phyloP scores from a whole-genome alignment of 1,284 basidiomycete genomes.

The Porogramme epimiltina region DNA sequence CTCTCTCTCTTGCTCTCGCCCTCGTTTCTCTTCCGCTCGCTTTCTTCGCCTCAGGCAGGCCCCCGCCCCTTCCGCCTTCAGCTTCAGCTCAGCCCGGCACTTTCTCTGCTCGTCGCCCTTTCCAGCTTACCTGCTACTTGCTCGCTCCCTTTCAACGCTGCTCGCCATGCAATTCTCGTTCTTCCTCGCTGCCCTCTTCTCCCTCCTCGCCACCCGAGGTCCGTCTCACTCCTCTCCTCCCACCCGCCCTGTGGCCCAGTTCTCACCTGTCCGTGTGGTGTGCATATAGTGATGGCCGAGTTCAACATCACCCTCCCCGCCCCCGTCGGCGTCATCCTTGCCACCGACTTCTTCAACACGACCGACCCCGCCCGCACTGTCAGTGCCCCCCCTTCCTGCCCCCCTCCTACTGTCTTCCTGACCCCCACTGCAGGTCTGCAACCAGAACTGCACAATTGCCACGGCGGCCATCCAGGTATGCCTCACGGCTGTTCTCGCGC shows the following conservation, averaged over 20 bases:
- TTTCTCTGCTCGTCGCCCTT: no score
- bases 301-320: background rate
- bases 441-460: no score
- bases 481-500: no score
- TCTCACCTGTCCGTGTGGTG: background rate
- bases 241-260: background rate
- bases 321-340: background rate
- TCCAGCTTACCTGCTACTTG: no score
- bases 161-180: conserved; percentile 12
- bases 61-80: conserved; percentile 11
- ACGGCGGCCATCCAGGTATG: no score
- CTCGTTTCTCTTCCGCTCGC: conserved; percentile 3
- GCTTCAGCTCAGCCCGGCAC: no score
- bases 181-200: conserved; percentile 20
- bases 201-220: conserved; percentile 37
- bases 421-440: no score
- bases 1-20: background rate
- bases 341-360: background rate
- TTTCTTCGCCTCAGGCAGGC: conserved; percentile 23
- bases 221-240: conserved; percentile 24
- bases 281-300: no score
- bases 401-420: conserved; percentile 50
- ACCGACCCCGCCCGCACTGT: background rate
- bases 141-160: conserved; percentile 9
- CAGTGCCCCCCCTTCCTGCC: background rate